These are phyloP conservation scores for Friedmanniomyces endolithicus DNA, from an alignment of 495 filamentous ascomycete species.

Conservation along the genomic window DNA sequence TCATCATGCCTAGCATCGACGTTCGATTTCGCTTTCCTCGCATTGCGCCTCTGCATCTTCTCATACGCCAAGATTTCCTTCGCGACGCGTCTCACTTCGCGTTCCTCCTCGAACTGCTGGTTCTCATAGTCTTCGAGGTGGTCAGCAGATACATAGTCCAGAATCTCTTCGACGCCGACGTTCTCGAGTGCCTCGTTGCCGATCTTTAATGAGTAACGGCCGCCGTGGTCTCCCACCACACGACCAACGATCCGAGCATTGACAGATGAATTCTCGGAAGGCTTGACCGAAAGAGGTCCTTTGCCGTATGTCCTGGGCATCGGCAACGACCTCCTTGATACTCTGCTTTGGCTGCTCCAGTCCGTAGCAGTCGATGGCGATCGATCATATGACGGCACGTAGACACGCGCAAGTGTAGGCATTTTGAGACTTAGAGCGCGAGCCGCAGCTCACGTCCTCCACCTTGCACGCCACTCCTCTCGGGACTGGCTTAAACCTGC, in stretches of 20 bases:
- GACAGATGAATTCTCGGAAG: conserved; percentile 1
- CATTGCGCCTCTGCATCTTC: neutral
- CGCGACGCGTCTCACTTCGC: neutral
- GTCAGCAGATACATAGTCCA: conserved; percentile 17
- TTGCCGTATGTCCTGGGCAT: neutral
- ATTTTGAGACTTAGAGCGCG: neutral
- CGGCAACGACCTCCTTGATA: neutral
- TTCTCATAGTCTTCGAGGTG: conserved; percentile 17
- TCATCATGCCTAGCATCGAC: neutral
- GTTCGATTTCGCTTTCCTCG: conserved; percentile 5
- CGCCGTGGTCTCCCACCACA: neutral
- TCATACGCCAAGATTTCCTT: neutral
- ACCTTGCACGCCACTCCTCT: too few relatives aligned
- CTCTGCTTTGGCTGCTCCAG: neutral
- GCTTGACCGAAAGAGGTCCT: conserved; percentile 9
- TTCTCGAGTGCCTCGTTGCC: conserved; percentile 13
- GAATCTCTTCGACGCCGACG: conserved; percentile 14
- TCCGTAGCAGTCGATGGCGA: neutral
- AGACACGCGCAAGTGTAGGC: neutral
- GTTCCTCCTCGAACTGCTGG: conserved; percentile 15
- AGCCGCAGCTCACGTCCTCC: too few relatives aligned
- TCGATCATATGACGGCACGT: neutral
- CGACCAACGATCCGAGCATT: conserved; percentile 7
- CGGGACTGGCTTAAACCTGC: too few relatives aligned
- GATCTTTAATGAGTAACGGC: conserved; percentile 8